phyloP scores from a whole-genome alignment of 78 protist genomes.

The Monosiga brevicollis region DNA sequence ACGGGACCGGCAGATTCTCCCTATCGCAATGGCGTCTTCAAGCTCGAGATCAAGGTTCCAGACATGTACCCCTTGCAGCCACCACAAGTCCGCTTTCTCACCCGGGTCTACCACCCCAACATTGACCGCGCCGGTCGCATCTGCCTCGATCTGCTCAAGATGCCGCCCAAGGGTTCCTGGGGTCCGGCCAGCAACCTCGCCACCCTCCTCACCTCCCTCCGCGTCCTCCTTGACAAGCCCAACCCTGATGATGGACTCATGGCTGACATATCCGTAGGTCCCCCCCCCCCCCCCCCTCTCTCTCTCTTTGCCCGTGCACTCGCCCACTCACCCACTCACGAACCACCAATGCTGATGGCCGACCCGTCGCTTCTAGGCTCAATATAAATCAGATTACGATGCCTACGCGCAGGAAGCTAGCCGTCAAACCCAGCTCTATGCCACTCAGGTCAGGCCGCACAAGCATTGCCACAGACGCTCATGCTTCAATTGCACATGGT shows the following conservation, averaged over 20 bases:
- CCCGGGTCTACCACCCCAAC: conserved; percentile 96
- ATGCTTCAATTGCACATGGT: too few species aligned
- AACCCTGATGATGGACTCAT: conserved; percentile 92
- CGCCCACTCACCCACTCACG: too few species aligned
- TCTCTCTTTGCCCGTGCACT: too few species aligned
- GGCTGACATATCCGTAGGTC: too few species aligned
- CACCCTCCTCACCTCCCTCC: conserved; percentile 87
- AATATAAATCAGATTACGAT: too few species aligned
- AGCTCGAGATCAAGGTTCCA: conserved; percentile 86
- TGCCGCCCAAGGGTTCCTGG: conserved; percentile 60
- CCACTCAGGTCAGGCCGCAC: too few species aligned
- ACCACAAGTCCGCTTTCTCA: conserved; percentile 80
- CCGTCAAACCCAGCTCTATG: too few species aligned
- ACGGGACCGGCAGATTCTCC: conserved; percentile 24
- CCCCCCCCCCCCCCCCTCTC: too few species aligned
- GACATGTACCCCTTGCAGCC: conserved; percentile 95
- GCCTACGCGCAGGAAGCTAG: too few species aligned
- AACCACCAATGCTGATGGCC: too few species aligned
- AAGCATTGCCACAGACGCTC: too few species aligned
- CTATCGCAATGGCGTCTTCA: conserved; percentile 74
- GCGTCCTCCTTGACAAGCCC: conserved; percentile 66
- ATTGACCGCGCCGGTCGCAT: conserved; percentile 91
- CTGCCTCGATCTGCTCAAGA: conserved; percentile 93
- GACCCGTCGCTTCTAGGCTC: too few species aligned
- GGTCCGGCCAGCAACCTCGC: conserved; percentile 95